Percentiles rank a stretch among this genome's conserved stretches.
Evolutionary conservation across 164 flowering plant species (phyloP).

Genomic region (Stephania japonica): DNA sequence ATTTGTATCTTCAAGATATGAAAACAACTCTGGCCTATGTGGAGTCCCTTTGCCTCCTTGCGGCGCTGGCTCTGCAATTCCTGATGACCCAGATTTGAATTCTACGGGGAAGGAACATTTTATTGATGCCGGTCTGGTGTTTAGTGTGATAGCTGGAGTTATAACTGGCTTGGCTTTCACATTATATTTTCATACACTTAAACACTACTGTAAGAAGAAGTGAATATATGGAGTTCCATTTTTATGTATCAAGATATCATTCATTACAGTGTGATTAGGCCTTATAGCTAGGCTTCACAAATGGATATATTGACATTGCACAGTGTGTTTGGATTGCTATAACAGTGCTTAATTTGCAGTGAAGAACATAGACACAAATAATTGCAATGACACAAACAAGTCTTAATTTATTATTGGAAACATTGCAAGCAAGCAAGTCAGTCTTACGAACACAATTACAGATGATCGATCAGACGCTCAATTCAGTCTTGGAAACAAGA

Average conservation of each 20-base stretch:
- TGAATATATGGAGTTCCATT: too few relatives aligned
- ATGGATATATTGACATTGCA: too few relatives aligned
- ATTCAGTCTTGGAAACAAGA: constrained; percentile 49
- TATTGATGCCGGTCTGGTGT: constrained; percentile 27
- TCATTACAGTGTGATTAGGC: too few relatives aligned
- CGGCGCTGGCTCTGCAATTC: constrained; percentile 24
- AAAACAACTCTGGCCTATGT: constrained; percentile 82
- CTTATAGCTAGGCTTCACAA: too few relatives aligned
- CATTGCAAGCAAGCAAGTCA: too few relatives aligned
- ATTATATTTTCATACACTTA: too few relatives aligned
- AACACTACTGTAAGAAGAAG: not conserved
- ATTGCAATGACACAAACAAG: not conserved
- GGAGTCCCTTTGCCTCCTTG: constrained; percentile 73
- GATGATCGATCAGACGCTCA: constrained; percentile 44
- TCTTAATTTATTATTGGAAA: not conserved
- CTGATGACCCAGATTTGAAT: constrained; percentile 2
- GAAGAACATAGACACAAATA: too few relatives aligned
- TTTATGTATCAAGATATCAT: too few relatives aligned
- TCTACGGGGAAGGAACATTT: constrained; percentile 24
- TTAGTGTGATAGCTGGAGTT: constrained; percentile 43
- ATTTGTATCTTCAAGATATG: constrained; percentile 69
- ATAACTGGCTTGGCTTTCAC: constrained; percentile 32
- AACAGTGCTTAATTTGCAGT: too few relatives aligned
- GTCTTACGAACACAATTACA: too few relatives aligned
- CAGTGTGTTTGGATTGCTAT: too few relatives aligned